Evolutionary conservation across 768 basidiomycete species (phyloP).

Genomic region (Tricholoma flavovirens): DNA sequence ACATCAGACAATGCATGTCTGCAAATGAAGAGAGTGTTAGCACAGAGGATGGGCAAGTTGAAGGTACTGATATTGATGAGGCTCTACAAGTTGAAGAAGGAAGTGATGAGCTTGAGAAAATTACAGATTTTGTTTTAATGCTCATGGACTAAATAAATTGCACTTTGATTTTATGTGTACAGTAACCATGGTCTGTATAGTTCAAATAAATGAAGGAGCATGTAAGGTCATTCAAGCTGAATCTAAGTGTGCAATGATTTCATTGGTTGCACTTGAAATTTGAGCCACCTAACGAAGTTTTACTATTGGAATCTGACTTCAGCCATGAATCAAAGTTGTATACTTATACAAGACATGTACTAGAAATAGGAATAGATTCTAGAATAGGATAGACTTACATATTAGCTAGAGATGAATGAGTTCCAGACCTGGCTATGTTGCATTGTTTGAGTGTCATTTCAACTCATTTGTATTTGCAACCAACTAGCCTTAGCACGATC

Average conservation of each 20-base stretch:
- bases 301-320: no score
- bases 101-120: background rate
- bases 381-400: background rate
- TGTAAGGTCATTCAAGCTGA: background rate
- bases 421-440: background rate
- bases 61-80: conserved; percentile 2
- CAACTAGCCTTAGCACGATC: background rate
- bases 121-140: conserved; percentile 3
- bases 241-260: background rate
- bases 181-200: background rate
- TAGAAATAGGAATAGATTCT: background rate
- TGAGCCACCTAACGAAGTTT: background rate
- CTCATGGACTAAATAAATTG: conserved; percentile 1
- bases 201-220: background rate
- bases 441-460: background rate
- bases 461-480: background rate
- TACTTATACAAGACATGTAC: background rate
- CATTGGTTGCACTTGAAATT: background rate
- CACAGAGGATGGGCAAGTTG: background rate
- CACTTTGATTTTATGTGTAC: background rate
- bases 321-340: background rate
- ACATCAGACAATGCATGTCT: background rate
- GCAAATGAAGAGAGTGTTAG: background rate
- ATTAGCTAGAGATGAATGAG: background rate
- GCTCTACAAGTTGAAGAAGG: background rate